Percentiles rank a stretch among this genome's conserved stretches.
Conservation (phyloP, 257 asterid genomes). For the Solanum rostratum region DNA sequence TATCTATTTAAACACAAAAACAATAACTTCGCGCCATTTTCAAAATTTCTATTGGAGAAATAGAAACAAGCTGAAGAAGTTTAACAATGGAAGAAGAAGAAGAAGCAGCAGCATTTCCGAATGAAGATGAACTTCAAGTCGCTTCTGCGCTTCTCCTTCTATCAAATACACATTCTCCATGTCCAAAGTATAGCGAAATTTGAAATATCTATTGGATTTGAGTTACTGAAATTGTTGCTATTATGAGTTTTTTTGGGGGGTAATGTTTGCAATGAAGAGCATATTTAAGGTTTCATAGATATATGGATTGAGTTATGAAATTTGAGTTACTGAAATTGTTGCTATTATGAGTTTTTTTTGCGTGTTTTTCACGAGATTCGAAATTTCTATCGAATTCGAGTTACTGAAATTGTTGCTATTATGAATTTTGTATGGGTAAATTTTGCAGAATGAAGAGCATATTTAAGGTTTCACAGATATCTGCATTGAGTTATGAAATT, state of each 20-base stretch:
- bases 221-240: not conserved
- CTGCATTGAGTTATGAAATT: not conserved
- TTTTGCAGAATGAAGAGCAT: too few species aligned
- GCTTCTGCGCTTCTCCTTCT: slow-evolving; percentile 88
- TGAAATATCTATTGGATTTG: not conserved
- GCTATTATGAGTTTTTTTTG: not conserved
- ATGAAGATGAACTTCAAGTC: slow-evolving; percentile 42
- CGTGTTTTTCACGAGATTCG: not conserved
- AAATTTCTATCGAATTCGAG: not conserved
- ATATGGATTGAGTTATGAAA: not conserved
- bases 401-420: not conserved
- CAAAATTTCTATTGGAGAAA: slow-evolving; percentile 3
- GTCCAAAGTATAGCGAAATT: not conserved
- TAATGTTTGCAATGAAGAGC: not conserved
- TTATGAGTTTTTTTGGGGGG: not conserved
- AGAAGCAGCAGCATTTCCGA: slow-evolving; percentile 45
- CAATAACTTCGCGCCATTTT: slow-evolving; percentile 44
- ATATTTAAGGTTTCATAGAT: not conserved
- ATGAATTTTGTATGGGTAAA: too few species aligned
- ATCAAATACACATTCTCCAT: slow-evolving; percentile 26
- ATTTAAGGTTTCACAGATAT: not conserved
- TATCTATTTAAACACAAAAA: not conserved
- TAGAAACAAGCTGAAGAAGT: not conserved
- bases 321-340: not conserved
- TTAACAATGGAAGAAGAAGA: slow-evolving; percentile 23